These are phyloP conservation scores for Blastomyces parvus DNA, from an alignment of 2,329 filamentous ascomycete species.

Conservation along the genomic window DNA sequence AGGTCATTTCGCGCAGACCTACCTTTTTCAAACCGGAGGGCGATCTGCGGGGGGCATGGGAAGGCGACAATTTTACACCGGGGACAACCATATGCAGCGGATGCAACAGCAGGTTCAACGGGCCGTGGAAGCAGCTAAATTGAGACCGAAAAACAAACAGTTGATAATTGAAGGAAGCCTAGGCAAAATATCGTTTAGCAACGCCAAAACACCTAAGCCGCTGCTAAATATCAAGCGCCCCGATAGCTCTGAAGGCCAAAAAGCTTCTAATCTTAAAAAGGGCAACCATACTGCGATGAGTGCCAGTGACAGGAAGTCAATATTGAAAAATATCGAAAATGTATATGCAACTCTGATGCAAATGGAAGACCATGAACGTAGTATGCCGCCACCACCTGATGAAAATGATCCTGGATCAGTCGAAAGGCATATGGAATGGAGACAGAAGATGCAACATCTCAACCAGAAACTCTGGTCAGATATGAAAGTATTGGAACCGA, in stretches of 20 bases:
- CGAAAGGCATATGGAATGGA: conserved; percentile 70
- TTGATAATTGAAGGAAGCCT: conserved; percentile 91
- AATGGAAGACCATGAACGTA: conserved; percentile 85
- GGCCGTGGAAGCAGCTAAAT: conserved; percentile 93
- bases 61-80: conserved; percentile 66
- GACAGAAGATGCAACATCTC: conserved; percentile 57
- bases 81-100: conserved; percentile 94
- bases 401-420: conserved; percentile 60
- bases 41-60: conserved; percentile 58
- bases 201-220: conserved; percentile 92
- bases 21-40: conserved; percentile 87
- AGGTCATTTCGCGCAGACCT: conserved; percentile 95
- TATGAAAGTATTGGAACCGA: conserved; percentile 87
- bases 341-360: conserved; percentile 85
- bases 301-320: conserved; percentile 66
- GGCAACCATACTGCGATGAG: conserved; percentile 42
- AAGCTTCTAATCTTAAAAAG: conserved; percentile 38
- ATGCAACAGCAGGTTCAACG: conserved; percentile 99
- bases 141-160: conserved; percentile 95
- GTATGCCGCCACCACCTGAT: conserved; percentile 59
- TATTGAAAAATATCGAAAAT: conserved; percentile 76
- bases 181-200: conserved; percentile 98
- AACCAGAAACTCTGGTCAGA: conserved; percentile 75
- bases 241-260: conserved; percentile 55
- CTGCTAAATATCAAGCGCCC: conserved; percentile 88